A percentile compares a stretch with the other conserved stretches of the same genome.
phyloP scores from a whole-genome alignment of 768 basidiomycete genomes.

The Rhizopogon vesiculosus region DNA sequence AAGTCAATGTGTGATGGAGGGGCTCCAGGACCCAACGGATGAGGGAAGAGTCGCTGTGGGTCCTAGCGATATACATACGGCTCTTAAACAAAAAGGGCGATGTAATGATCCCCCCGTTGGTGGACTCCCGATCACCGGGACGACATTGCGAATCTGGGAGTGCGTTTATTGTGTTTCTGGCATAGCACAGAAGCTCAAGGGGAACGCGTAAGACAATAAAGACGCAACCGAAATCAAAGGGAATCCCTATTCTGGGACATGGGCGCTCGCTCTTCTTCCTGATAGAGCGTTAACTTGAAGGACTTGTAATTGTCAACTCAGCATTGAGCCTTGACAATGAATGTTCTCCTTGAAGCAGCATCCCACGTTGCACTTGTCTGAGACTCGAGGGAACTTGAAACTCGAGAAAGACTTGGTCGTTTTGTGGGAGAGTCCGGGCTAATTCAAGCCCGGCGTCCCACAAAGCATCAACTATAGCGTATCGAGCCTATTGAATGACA shows the following conservation, averaged over 20 bases:
- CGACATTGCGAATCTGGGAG: neutral
- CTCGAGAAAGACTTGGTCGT: too few species aligned
- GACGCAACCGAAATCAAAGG: slow-evolving; percentile 2
- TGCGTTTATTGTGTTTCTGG: slow-evolving; percentile 7
- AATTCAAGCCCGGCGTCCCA: too few species aligned
- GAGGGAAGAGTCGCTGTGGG: slow-evolving; percentile 7
- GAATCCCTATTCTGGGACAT: slow-evolving; percentile 1
- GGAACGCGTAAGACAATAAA: slow-evolving; percentile 8
- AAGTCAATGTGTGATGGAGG: slow-evolving; percentile 1
- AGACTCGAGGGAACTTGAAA: too few species aligned
- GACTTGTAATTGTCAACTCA: neutral
- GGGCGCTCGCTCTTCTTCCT: neutral
- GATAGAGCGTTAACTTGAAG: too few species aligned
- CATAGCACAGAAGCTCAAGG: slow-evolving; percentile 3
- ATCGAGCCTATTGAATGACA: too few species aligned
- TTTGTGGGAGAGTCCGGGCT: too few species aligned
- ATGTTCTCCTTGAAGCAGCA: too few species aligned
- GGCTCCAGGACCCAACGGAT: slow-evolving; percentile 13
- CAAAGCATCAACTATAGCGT: too few species aligned
- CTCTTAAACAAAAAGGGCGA: slow-evolving; percentile 2
- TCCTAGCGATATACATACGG: slow-evolving; percentile 5
- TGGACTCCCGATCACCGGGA: neutral
- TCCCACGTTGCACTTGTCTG: too few species aligned
- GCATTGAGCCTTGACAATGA: too few species aligned
- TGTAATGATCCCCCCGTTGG: neutral